phyloP scores from a whole-genome alignment of 2,329 filamentous ascomycete genomes.

The Pseudogymnoascus sp. region DNA sequence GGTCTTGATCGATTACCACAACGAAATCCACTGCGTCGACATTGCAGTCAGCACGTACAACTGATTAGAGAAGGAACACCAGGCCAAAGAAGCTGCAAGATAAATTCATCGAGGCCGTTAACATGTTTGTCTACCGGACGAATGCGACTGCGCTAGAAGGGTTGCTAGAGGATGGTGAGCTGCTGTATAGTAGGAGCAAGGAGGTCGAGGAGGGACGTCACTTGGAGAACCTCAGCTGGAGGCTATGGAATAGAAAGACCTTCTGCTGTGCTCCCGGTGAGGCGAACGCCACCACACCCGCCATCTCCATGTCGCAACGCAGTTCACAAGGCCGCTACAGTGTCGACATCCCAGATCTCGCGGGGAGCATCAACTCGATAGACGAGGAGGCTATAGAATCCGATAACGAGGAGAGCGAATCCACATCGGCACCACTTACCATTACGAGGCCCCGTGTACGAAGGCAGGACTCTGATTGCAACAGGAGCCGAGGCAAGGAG shows the following conservation, averaged over 20 bases:
- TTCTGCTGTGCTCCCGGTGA: too few relatives aligned
- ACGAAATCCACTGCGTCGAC: constrained; percentile 88
- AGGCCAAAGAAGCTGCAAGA: constrained; percentile 97
- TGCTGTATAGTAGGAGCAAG: constrained; percentile 83
- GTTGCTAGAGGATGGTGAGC: constrained; percentile 91
- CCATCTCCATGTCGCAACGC: constrained; percentile 30
- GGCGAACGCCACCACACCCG: constrained; percentile 38
- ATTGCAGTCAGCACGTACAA: constrained; percentile 82
- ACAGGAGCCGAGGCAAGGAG: constrained; percentile 65
- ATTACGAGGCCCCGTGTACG: constrained; percentile 60
- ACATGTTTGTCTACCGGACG: constrained; percentile 93
- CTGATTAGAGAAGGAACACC: constrained; percentile 94
- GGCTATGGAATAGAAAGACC: too few relatives aligned
- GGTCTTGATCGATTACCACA: constrained; percentile 87
- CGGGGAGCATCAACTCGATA: constrained; percentile 62
- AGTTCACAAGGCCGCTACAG: constrained; percentile 31
- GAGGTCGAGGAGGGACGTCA: constrained; percentile 94
- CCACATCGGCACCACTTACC: constrained; percentile 48
- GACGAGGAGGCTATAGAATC: constrained; percentile 56
- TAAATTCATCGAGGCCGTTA: constrained; percentile 91
- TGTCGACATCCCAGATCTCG: constrained; percentile 63
- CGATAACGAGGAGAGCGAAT: constrained; percentile 30
- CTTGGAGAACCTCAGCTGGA: too few relatives aligned
- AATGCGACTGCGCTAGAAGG: constrained; percentile 85
- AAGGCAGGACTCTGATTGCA: constrained; percentile 63